These are phyloP conservation scores for Plasmodium vivax DNA, from an alignment of 169 alveolate genomes.

Conservation along the genomic window DNA sequence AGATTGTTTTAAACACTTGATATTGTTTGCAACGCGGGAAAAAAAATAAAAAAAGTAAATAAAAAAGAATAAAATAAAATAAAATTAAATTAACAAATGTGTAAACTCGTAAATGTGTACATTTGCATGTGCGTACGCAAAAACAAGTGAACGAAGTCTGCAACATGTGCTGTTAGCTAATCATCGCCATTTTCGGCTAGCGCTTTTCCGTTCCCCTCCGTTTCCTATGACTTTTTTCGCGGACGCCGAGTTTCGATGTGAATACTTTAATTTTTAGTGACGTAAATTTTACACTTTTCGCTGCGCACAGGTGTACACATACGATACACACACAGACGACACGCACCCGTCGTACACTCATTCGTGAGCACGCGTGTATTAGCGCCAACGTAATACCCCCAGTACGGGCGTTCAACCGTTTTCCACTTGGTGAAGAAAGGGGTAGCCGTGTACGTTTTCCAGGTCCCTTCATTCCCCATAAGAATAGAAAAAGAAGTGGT, in stretches of 20 bases:
- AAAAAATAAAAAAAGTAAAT: background rate
- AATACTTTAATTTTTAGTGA: background rate
- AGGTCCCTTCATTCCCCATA: background rate
- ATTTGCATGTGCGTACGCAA: background rate
- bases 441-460: background rate
- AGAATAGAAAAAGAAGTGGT: background rate
- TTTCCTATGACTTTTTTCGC: background rate
- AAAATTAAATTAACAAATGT: background rate
- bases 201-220: background rate
- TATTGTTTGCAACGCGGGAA: background rate
- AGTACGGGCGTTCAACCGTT: background rate
- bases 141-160: background rate
- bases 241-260: background rate
- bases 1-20: background rate
- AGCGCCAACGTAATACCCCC: background rate
- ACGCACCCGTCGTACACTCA: background rate
- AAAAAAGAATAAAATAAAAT: background rate
- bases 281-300: background rate
- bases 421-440: background rate
- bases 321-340: background rate
- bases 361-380: background rate
- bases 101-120: background rate
- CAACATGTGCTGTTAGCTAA: background rate
- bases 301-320: background rate
- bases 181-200: background rate